Conservation (phyloP, 345 rosid species). For the Eutrema yunnanense region DNA sequence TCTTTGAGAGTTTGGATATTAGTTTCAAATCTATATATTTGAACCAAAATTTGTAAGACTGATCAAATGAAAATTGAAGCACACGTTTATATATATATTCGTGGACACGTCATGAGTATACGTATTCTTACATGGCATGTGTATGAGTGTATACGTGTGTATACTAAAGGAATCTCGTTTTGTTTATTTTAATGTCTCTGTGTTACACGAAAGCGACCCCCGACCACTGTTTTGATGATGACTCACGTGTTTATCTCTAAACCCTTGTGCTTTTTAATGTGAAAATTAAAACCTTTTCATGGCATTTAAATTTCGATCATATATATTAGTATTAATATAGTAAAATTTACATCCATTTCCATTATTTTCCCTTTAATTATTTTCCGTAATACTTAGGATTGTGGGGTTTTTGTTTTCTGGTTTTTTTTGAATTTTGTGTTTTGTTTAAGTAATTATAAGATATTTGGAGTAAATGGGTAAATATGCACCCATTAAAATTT, state of each 20-base stretch:
- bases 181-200: conserved; percentile 4
- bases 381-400: too few relatives aligned
- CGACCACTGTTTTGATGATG: conserved; percentile 20
- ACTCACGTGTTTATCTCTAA: conserved; percentile 20
- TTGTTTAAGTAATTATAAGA: too few relatives aligned
- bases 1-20: conserved; percentile 1
- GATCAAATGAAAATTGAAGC: not conserved
- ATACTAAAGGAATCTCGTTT: conserved; percentile 16
- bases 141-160: conserved; percentile 9
- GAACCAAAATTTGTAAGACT: not conserved
- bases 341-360: too few relatives aligned
- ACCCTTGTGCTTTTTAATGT: not conserved
- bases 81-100: not conserved
- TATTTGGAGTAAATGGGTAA: too few relatives aligned
- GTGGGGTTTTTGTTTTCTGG: too few relatives aligned
- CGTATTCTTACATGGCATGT: conserved; percentile 25
- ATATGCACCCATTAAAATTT: too few relatives aligned
- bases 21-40: not conserved
- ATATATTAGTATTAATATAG: too few relatives aligned
- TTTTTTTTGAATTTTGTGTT: too few relatives aligned
- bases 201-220: conserved; percentile 25
- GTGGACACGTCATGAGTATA: conserved; percentile 19
- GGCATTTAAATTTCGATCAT: too few relatives aligned
- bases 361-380: too few relatives aligned
- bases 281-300: not conserved